Conservation (phyloP, 1,284 basidiomycete species). For the Pseudozyma hubeiensis region DNA sequence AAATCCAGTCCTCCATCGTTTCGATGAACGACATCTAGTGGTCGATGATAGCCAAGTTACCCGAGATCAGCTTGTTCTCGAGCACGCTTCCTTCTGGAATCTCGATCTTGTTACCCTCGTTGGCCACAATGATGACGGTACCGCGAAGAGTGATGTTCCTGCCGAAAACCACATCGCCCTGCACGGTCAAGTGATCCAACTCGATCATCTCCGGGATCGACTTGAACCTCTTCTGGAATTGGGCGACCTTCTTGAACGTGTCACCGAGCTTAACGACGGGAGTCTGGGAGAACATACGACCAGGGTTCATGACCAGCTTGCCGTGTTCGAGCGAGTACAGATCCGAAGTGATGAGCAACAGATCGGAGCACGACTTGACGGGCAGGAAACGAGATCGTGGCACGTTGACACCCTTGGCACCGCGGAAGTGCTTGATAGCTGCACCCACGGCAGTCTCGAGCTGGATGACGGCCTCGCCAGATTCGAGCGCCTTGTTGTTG, state of each 20-base stretch:
- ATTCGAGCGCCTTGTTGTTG: slow-evolving; percentile 79
- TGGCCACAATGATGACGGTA: slow-evolving; percentile 77
- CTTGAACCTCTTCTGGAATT: slow-evolving; percentile 98
- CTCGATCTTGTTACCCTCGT: slow-evolving; percentile 92
- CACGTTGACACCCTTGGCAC: slow-evolving; percentile 95
- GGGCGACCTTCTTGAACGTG: slow-evolving; percentile 81
- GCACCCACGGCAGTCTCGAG: slow-evolving; percentile 98
- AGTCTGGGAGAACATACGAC: slow-evolving; percentile 78
- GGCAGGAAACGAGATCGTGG: slow-evolving; percentile 97
- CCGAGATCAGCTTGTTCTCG: slow-evolving; percentile 78
- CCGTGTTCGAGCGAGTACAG: slow-evolving; percentile 96
- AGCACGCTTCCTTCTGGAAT: slow-evolving; percentile 94
- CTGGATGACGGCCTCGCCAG: slow-evolving; percentile 82
- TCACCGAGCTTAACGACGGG: slow-evolving; percentile 98
- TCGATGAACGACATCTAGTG: slow-evolving; percentile 50
- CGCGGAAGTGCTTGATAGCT: slow-evolving; percentile 94
- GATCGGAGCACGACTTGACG: slow-evolving; percentile 76
- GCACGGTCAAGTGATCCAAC: slow-evolving; percentile 95
- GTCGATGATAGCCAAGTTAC: slow-evolving; percentile 69
- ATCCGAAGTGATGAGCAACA: slow-evolving; percentile 95
- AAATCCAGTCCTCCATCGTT: slow-evolving; percentile 4
- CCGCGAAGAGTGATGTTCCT: slow-evolving; percentile 80
- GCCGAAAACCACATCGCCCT: slow-evolving; percentile 95
- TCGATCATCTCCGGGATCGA: slow-evolving; percentile 86
- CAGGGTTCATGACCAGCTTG: slow-evolving; percentile 80